These are phyloP conservation scores for Candida gorgasii DNA, from an alignment of 805 yeast species.

Conservation along the genomic window DNA sequence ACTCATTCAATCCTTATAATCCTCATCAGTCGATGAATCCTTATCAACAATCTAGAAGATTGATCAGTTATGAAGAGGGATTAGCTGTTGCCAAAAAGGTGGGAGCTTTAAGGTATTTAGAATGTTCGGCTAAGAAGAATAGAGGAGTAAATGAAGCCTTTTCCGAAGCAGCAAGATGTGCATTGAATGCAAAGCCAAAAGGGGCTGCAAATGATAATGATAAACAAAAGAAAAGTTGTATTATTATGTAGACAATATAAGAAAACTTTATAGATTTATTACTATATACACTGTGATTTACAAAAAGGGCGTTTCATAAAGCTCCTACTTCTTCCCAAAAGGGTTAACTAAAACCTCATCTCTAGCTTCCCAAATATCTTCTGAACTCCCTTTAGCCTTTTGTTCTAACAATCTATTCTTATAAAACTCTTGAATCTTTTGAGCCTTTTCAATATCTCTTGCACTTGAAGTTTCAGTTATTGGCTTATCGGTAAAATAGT, in stretches of 20 bases:
- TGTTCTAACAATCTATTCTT: slow-evolving; percentile 61
- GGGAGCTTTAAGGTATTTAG: slow-evolving; percentile 92
- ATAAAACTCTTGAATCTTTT: slow-evolving; percentile 68
- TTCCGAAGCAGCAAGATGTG: slow-evolving; percentile 97
- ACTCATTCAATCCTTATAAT: slow-evolving; percentile 30
- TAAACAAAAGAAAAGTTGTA: slow-evolving; percentile 41
- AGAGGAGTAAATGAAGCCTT: slow-evolving; percentile 99
- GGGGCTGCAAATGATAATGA: slow-evolving; percentile 51
- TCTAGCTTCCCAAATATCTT: slow-evolving; percentile 76
- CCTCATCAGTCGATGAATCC: slow-evolving; percentile 32
- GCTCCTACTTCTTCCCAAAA: slow-evolving; percentile 21
- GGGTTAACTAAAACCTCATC: slow-evolving; percentile 36
- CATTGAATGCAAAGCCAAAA: slow-evolving; percentile 83
- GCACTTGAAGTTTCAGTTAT: slow-evolving; percentile 21
- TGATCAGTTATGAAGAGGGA: slow-evolving; percentile 91
- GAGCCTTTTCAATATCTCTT: slow-evolving; percentile 47
- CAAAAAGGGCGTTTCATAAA: no score
- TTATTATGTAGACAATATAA: slow-evolving; percentile 29
- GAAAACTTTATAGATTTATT: slow-evolving; percentile 13
- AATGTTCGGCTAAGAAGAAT: slow-evolving; percentile 94
- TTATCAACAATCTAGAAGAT: slow-evolving; percentile 39
- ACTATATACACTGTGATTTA: slow-evolving; percentile 2
- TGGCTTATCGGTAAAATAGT: slow-evolving; percentile 20
- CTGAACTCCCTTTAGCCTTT: slow-evolving; percentile 70
- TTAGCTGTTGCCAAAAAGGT: slow-evolving; percentile 87